Evolutionary conservation across 1,284 basidiomycete species (phyloP).

Genomic region (Rhodotorula sp.): DNA sequence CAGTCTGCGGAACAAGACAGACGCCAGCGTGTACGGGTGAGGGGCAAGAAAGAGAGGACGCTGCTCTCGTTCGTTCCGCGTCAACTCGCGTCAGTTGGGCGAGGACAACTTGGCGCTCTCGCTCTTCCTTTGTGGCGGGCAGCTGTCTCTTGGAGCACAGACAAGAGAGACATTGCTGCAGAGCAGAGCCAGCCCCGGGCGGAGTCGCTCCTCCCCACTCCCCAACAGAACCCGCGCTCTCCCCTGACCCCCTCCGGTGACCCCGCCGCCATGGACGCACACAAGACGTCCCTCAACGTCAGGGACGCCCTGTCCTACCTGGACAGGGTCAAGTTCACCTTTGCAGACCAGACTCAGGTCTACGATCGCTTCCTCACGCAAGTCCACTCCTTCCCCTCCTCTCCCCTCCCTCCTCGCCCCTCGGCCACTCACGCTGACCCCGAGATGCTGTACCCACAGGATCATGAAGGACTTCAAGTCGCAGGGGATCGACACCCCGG

Average conservation of each 20-base stretch:
- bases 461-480: slow-evolving; percentile 86
- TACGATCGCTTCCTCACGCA: slow-evolving; percentile 41
- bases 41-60: too few species aligned
- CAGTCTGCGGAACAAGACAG: not conserved
- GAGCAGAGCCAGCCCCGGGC: too few species aligned
- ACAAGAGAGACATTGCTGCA: too few species aligned
- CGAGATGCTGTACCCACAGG: not conserved
- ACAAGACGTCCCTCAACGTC: slow-evolving; percentile 34
- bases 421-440: not conserved
- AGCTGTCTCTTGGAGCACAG: too few species aligned
- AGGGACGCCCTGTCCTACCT: slow-evolving; percentile 36
- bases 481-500: slow-evolving; percentile 95
- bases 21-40: slow-evolving; percentile 6
- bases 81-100: too few species aligned
- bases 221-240: not conserved
- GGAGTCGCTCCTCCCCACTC: too few species aligned
- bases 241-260: not conserved
- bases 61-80: too few species aligned
- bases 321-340: slow-evolving; percentile 41
- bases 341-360: slow-evolving; percentile 39
- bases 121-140: too few species aligned
- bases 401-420: not conserved
- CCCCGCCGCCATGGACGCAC: slow-evolving; percentile 10
- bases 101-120: too few species aligned
- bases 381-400: not conserved